Evolutionary conservation across 305 asterid species (phyloP), one percentile per base, ranked within the genome.

Genomic region (Solanum hybrid): DNA sequence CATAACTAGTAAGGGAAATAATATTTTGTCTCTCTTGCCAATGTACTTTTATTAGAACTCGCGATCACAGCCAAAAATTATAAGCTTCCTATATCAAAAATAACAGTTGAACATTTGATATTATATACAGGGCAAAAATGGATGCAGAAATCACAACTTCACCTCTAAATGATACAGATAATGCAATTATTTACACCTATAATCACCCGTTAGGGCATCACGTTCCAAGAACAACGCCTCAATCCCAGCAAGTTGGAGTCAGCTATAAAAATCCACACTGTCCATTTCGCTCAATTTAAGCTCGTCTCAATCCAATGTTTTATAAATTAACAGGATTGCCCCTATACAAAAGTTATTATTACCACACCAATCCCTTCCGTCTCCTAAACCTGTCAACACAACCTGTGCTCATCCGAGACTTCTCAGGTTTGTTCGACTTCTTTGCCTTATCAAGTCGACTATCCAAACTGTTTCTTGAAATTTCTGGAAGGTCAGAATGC

Each of bases 381-480:
- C 98, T 92, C 94, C 97, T 92, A 92, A 96, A 95, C 93, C 97
- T 95, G 91, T 97, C 99, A 3, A 97, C 94, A 14, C 93, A 96
- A 86, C 95, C 99, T 14, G 96, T 97, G 90, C 98, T 97, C 99
- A 95, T 97, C 85, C 98, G 91, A 31, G 98, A 95, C 78, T 96
- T 98, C 87, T 98, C 99, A 45, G 97, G 95, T 93, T 94, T 95
- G 89, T 92, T 94, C 17, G 95, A 80, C 92, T 96, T 96, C 97
- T 98, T 98, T 66, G 98, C 92, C 92, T 96, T 96, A 92, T 98
- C 99, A 69, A 96, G 98, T 73, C 98, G 94, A 91, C 98, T 98
- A 84, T 98, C 99, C 95, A 98, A 93, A 92, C 99, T 98, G 93
- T 96, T 98, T 89, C 99, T 95, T 14, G 98, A 95, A 88, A 94